Percentiles rank a stretch among this genome's conserved stretches.
Conservation (phyloP, 768 basidiomycete species). For the Pleurotus giganteus region DNA sequence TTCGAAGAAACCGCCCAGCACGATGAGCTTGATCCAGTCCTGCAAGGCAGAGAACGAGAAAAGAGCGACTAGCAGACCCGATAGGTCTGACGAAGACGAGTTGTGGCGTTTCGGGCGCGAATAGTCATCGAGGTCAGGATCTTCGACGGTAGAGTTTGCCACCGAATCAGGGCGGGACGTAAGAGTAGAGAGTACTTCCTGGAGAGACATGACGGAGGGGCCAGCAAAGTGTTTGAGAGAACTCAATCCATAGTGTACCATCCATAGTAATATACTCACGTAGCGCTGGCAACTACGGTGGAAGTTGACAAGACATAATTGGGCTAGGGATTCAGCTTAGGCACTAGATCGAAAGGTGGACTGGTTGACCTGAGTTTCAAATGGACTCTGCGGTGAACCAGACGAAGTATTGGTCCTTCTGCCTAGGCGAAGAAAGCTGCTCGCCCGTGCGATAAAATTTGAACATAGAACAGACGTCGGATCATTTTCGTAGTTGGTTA, state of each 20-base stretch:
- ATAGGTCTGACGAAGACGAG: slow-evolving; percentile 7
- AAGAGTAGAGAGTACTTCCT: slow-evolving; percentile 8
- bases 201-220: slow-evolving; percentile 1
- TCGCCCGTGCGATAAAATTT: no score
- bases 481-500: no score
- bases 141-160: neutral
- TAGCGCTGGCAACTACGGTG: slow-evolving; percentile 5
- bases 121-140: neutral
- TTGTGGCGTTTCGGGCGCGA: neutral
- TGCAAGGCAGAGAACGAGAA: slow-evolving; percentile 41
- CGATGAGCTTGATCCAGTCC: slow-evolving; percentile 51
- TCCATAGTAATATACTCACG: slow-evolving; percentile 2
- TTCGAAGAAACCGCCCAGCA: slow-evolving; percentile 53
- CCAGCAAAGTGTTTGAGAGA: neutral
- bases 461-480: no score
- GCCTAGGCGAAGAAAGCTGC: no score
- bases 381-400: neutral
- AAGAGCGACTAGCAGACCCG: slow-evolving; percentile 16
- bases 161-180: neutral
- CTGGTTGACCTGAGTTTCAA: neutral
- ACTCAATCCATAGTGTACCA: neutral
- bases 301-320: neutral
- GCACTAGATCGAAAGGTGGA: slow-evolving; percentile 2
- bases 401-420: no score
- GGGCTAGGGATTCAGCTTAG: neutral